phyloP scores from a whole-genome alignment of 2,329 filamentous ascomycete genomes.

The Colletotrichum sp. region DNA sequence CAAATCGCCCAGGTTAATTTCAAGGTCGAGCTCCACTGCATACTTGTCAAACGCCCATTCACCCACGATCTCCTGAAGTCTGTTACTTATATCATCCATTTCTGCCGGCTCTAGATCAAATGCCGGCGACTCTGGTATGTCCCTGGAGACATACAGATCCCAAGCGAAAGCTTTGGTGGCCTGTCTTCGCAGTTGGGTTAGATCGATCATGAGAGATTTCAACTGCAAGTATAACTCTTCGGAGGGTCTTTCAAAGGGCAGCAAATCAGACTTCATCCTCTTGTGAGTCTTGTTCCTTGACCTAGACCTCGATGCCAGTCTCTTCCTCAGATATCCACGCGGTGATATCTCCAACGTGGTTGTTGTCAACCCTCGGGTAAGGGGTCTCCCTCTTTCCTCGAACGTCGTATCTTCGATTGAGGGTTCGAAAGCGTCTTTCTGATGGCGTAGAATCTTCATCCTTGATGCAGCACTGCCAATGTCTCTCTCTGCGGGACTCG shows the following conservation, averaged over 20 bases:
- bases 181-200: not conserved
- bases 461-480: not conserved
- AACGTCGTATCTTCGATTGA: not conserved
- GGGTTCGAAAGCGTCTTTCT: not conserved
- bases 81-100: not conserved
- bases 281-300: not conserved
- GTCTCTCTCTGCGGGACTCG: not conserved
- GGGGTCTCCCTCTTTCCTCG: not conserved
- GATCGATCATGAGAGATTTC: not conserved
- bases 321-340: not conserved
- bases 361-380: not conserved
- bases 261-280: constrained; percentile 1
- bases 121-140: not conserved
- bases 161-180: not conserved
- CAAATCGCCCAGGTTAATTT: constrained; percentile 18
- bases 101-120: not conserved
- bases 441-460: not conserved
- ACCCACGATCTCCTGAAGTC: constrained; percentile 2
- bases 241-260: not conserved
- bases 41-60: not conserved
- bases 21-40: not conserved
- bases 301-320: not conserved
- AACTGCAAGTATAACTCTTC: not conserved
- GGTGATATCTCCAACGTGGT: not conserved
- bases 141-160: constrained; percentile 9